These are phyloP conservation scores for Aspergillus candidus DNA, from an alignment of 2,329 filamentous ascomycete species.

Conservation along the genomic window DNA sequence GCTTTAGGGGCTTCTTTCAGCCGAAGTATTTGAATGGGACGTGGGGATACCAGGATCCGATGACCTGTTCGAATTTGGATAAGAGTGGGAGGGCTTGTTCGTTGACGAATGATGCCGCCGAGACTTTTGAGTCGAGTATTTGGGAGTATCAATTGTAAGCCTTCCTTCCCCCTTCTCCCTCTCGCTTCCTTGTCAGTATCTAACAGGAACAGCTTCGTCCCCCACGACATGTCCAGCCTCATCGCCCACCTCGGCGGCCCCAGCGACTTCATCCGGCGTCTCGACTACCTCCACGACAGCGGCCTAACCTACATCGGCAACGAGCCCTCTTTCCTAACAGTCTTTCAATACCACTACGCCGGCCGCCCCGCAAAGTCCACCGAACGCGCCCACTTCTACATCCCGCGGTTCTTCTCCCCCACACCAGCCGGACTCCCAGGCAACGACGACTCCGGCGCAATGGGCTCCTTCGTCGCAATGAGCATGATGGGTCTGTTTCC, in stretches of 20 bases:
- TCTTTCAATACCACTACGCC: constrained; percentile 65
- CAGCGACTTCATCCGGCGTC: constrained; percentile 49
- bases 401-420: constrained; percentile 55
- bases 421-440: constrained; percentile 56
- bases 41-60: constrained; percentile 60
- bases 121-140: constrained; percentile 32
- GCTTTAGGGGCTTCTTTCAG: constrained; percentile 67
- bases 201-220: constrained; percentile 50
- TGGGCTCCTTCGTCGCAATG: constrained; percentile 61
- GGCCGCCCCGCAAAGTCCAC: constrained; percentile 52
- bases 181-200: constrained; percentile 45
- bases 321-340: constrained; percentile 56
- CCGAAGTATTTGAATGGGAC: constrained; percentile 63
- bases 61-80: constrained; percentile 53
- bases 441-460: constrained; percentile 64
- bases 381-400: constrained; percentile 55
- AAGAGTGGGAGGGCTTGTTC: constrained; percentile 29
- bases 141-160: constrained; percentile 45
- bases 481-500: constrained; percentile 66
- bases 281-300: constrained; percentile 59
- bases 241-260: constrained; percentile 56
- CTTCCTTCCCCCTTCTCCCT: constrained; percentile 44
- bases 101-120: constrained; percentile 26
- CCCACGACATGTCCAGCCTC: constrained; percentile 48
- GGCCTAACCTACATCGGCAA: constrained; percentile 62